Evolutionary conservation across 345 rosid species (phyloP), one percentile per base, ranked within the genome.

Genomic region (Hirschfeldia incana): DNA sequence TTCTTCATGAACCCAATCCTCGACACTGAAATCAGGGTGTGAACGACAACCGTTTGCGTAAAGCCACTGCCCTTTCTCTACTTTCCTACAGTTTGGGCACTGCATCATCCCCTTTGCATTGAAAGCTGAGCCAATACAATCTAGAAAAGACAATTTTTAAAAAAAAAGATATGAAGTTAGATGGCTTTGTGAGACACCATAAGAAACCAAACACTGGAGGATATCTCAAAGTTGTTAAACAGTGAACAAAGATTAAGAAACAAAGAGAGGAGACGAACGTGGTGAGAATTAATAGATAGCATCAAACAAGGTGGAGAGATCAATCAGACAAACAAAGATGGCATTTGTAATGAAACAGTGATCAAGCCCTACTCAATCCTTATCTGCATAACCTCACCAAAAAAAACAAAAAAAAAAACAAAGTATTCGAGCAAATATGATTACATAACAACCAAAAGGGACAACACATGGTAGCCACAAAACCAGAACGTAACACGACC

Each of bases 1-100:
- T 71, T 93, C 99, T 60, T 95, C 98, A 73, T 89, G 98, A 16
- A 86, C 64, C 99, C 98, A 93, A 79, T 95, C 99, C 34, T 91
- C 99, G 78, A 89, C 86, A 85, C 78, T 87, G 79, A 91, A 84
- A 58, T 93, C 99, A 11, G 97, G 93, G 65, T 80, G 49, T 5
- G 99, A 85, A 65, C 92, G 94, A 37, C 86, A 82, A 70, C 94
- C 94, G 64, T 89, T 90, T 37, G 97, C 97, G 72, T 85, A 96
- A 67, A 95, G 99, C 99, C 99, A 95, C 75, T 93, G 97, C 55
- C 99, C 99, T 85, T 93, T 96, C 76, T 96, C 99, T 80, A 92
- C 85, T 88, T 93, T 93, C 46, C 98, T 90, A 78, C 99, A 96
- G 80, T 91, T 96, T 1, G 99, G 99, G 86, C 99, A 96, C 69